A percentile compares a stretch with the other conserved stretches of the same genome.
Conservation (phyloP, 345 rosid genomes). For the Eucalyptus polybractea region DNA sequence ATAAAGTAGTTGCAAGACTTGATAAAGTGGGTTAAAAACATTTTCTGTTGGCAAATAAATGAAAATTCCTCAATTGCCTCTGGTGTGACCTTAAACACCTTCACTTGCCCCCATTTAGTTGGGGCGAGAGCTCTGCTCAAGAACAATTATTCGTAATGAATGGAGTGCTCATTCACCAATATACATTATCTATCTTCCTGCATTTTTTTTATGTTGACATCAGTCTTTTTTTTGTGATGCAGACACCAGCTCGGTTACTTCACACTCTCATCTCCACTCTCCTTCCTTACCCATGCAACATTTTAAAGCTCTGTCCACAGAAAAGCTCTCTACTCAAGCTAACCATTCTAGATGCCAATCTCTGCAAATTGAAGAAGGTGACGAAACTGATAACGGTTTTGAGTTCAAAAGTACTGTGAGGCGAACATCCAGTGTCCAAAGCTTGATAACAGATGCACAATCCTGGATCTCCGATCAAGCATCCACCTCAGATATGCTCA, state of each 20-base stretch:
- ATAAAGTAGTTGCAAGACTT: neutral
- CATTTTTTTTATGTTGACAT: neutral
- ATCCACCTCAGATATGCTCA: conserved; percentile 31
- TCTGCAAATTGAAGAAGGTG: conserved; percentile 25
- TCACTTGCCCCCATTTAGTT: neutral
- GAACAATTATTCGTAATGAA: neutral
- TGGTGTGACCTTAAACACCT: neutral
- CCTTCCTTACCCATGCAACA: conserved; percentile 44
- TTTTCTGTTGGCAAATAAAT: neutral
- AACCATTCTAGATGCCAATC: conserved; percentile 30
- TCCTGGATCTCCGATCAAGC: conserved; percentile 39
- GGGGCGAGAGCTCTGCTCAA: neutral
- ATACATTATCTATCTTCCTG: neutral
- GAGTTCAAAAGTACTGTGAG: conserved; percentile 15
- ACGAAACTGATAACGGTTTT: conserved; percentile 9
- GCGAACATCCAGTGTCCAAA: conserved; percentile 23
- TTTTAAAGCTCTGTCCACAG: conserved; percentile 50
- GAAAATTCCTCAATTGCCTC: neutral
- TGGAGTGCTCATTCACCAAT: neutral
- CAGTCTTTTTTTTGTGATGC: neutral
- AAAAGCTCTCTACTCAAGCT: conserved; percentile 16
- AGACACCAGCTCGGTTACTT: conserved; percentile 26
- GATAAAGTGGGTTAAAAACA: neutral
- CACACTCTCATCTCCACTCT: conserved; percentile 27
- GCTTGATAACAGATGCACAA: conserved; percentile 24